phyloP scores from a whole-genome alignment of 257 asterid genomes.

The Linderniella brevidens region DNA sequence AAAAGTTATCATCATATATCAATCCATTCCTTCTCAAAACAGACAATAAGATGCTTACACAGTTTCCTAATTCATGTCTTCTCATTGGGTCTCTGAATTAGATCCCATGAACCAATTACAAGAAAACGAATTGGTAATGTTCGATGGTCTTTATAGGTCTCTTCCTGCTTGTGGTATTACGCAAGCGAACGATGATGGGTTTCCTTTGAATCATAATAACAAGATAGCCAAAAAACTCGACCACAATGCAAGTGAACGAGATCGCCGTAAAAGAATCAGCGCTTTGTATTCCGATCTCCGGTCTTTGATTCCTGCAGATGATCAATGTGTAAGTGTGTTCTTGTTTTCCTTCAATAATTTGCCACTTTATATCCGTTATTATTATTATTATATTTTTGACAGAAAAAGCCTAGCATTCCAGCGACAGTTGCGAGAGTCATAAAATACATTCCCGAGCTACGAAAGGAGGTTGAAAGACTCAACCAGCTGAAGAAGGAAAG shows the following conservation, averaged over 20 bases:
- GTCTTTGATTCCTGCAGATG: constrained; percentile 35
- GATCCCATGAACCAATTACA: too few species aligned
- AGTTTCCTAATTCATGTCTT: too few species aligned
- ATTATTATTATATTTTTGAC: neutral
- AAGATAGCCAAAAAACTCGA: constrained; percentile 22
- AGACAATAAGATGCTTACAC: too few species aligned
- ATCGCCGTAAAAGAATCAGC: constrained; percentile 38
- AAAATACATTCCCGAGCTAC: constrained; percentile 50
- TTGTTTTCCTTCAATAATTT: neutral
- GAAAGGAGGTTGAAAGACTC: constrained; percentile 23
- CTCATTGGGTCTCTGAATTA: too few species aligned
- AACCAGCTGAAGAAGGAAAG: constrained; percentile 20
- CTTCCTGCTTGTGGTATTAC: neutral
- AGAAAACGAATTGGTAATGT: too few species aligned
- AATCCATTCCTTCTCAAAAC: too few species aligned
- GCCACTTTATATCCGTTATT: neutral
- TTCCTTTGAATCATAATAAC: neutral
- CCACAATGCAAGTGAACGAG: constrained; percentile 48
- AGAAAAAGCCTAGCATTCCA: constrained; percentile 43
- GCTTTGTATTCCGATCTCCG: constrained; percentile 35
- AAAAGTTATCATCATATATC: too few species aligned
- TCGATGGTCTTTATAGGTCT: neutral
- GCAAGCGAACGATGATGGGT: neutral
- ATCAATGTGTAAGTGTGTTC: constrained; percentile 13
- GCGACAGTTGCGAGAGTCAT: constrained; percentile 28